phyloP scores from a whole-genome alignment of 495 filamentous ascomycete species.

The Cercophora sp. region DNA sequence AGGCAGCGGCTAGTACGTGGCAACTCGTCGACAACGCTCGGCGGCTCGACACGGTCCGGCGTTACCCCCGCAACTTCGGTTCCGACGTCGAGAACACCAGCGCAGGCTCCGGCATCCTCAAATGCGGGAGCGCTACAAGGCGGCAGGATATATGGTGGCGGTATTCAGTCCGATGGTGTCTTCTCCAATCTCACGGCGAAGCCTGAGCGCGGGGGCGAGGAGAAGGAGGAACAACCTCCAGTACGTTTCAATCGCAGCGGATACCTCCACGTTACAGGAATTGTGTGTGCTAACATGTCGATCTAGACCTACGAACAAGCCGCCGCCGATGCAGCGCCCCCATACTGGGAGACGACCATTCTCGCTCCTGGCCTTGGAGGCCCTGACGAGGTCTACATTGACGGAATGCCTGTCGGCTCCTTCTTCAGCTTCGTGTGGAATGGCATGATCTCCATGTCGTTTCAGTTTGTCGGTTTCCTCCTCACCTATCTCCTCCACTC shows the following conservation, averaged over 20 bases:
- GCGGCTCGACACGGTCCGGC: slow-evolving; percentile 12
- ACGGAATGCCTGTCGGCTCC: slow-evolving; percentile 92
- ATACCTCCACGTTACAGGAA: no score
- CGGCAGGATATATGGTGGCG: slow-evolving; percentile 55
- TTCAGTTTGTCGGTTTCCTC: slow-evolving; percentile 93
- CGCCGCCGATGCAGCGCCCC: slow-evolving; percentile 90
- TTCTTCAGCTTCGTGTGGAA: slow-evolving; percentile 98
- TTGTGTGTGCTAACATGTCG: background rate
- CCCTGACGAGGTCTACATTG: slow-evolving; percentile 89
- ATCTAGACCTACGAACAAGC: slow-evolving; percentile 94
- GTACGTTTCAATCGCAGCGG: slow-evolving; percentile 50
- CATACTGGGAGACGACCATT: slow-evolving; percentile 99
- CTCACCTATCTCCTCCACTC: slow-evolving; percentile 97
- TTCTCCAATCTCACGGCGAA: slow-evolving; percentile 94
- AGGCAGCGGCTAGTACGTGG: slow-evolving; percentile 80
- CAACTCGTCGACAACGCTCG: slow-evolving; percentile 43
- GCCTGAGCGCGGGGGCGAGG: slow-evolving; percentile 77
- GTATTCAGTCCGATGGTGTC: slow-evolving; percentile 80
- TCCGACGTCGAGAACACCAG: slow-evolving; percentile 14
- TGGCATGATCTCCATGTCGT: slow-evolving; percentile 97
- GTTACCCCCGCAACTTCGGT: slow-evolving; percentile 13
- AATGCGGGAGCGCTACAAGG: slow-evolving; percentile 13
- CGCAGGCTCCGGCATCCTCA: slow-evolving; percentile 11
- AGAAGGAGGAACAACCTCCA: slow-evolving; percentile 83
- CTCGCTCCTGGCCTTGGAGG: slow-evolving; percentile 80